Conservation (phyloP, 352 stramenopile species). For the Saprolegnia parasitica region DNA sequence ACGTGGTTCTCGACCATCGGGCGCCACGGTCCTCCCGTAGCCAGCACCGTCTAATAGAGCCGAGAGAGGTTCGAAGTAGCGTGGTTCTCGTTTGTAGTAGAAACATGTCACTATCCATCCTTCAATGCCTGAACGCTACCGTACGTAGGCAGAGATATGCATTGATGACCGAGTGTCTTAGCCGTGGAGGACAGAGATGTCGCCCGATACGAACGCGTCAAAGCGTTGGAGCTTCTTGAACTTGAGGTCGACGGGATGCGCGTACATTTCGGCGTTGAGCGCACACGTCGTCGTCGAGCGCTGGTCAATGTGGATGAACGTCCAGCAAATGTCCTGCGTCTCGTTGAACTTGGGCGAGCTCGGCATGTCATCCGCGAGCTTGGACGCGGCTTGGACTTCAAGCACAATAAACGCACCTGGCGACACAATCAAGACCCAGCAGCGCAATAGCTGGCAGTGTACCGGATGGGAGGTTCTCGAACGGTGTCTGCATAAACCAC, state of each 20-base stretch:
- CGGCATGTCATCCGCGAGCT: slow-evolving; percentile 11
- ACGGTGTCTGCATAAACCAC: slow-evolving; percentile 91
- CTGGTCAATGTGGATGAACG: slow-evolving; percentile 76
- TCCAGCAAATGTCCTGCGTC: slow-evolving; percentile 53
- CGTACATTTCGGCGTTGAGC: slow-evolving; percentile 75
- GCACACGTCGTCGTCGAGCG: slow-evolving; percentile 64
- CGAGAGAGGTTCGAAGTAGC: too few relatives aligned
- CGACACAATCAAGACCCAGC: neutral
- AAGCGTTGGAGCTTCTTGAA: slow-evolving; percentile 64
- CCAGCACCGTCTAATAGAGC: too few relatives aligned
- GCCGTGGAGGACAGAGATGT: slow-evolving; percentile 61
- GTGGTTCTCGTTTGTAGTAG: too few relatives aligned
- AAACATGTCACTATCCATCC: too few relatives aligned
- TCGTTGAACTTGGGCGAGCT: slow-evolving; percentile 17
- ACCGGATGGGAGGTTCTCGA: slow-evolving; percentile 81
- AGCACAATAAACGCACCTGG: slow-evolving; percentile 58
- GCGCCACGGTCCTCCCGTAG: too few relatives aligned
- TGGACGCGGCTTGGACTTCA: slow-evolving; percentile 39
- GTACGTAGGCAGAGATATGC: neutral
- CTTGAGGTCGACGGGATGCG: slow-evolving; percentile 68
- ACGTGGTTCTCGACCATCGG: slow-evolving; percentile 38
- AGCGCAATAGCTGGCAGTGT: neutral
- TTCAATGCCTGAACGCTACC: too few relatives aligned
- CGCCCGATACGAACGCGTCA: slow-evolving; percentile 70
- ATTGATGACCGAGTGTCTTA: neutral